phyloP scores from a whole-genome alignment of 1,284 basidiomycete species.

The Cryptococcus depauperatus region DNA sequence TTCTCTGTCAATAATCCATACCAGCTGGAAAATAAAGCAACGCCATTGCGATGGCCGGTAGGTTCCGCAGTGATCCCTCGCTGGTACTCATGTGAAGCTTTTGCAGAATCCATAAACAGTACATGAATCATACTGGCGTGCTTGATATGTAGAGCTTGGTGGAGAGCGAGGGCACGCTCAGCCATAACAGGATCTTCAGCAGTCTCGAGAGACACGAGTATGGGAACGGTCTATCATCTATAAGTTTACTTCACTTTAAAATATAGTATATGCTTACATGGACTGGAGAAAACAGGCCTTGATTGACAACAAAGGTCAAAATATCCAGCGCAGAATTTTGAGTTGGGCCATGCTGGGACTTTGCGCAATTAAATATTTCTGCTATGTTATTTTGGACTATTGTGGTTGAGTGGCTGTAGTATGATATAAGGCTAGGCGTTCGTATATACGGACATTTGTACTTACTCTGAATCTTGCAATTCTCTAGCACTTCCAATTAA shows the following conservation, averaged over 20 bases:
- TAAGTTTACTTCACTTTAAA: not conserved
- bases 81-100: conserved; percentile 76
- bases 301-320: conserved; percentile 81
- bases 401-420: conserved; percentile 75
- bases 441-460: not conserved
- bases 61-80: conserved; percentile 49
- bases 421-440: conserved; percentile 3
- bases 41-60: conserved; percentile 27
- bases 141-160: conserved; percentile 75
- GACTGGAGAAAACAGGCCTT: conserved; percentile 90
- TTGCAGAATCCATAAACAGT: conserved; percentile 70
- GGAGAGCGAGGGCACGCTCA: conserved; percentile 68
- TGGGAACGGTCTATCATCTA: conserved; percentile 90
- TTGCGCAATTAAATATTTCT: conserved; percentile 70
- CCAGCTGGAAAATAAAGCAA: conserved; percentile 76
- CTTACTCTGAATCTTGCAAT: conserved; percentile 89
- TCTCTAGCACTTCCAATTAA: conserved; percentile 88
- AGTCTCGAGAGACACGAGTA: conserved; percentile 88
- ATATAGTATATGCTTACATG: conserved; percentile 54
- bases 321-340: conserved; percentile 85
- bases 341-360: conserved; percentile 60
- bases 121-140: conserved; percentile 83
- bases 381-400: conserved; percentile 85
- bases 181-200: conserved; percentile 58
- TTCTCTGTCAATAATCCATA: conserved; percentile 85